These are phyloP conservation scores for Solanum chacoense DNA, from an alignment of 305 asterid species.

Conservation along the genomic window DNA sequence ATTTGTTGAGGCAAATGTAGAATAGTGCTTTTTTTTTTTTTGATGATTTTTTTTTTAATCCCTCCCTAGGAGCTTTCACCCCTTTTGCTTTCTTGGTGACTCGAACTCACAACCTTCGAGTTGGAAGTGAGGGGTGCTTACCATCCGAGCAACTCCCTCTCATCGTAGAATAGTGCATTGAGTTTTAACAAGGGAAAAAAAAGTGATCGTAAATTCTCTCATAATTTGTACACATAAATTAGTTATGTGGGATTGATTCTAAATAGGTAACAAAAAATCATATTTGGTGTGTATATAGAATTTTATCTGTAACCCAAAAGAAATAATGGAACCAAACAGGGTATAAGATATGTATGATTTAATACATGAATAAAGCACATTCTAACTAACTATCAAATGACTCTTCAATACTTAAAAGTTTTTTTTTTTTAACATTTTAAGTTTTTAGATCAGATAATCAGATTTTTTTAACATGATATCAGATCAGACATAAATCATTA, in stretches of 20 bases:
- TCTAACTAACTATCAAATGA: neutral
- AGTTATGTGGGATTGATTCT: neutral
- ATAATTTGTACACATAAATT: neutral
- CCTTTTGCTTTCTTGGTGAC: no score
- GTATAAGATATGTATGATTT: neutral
- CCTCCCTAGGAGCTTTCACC: no score
- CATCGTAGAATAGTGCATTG: constrained; percentile 6
- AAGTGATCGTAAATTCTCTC: neutral
- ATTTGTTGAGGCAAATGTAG: neutral
- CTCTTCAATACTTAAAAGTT: neutral
- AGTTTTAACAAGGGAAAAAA: neutral
- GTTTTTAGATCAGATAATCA: neutral
- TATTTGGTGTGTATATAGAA: neutral
- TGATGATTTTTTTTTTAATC: no score
- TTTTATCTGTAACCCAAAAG: neutral
- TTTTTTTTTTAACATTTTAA: neutral
- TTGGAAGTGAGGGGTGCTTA: no score
- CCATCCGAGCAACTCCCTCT: no score
- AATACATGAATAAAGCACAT: neutral
- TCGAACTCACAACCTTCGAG: no score
- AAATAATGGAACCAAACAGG: neutral
- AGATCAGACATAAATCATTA: no score
- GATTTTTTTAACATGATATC: no score
- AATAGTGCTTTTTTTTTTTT: neutral
- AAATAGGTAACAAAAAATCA: neutral